phyloP scores from a whole-genome alignment of 164 flowering plant species.

The Vitis rupestris region DNA sequence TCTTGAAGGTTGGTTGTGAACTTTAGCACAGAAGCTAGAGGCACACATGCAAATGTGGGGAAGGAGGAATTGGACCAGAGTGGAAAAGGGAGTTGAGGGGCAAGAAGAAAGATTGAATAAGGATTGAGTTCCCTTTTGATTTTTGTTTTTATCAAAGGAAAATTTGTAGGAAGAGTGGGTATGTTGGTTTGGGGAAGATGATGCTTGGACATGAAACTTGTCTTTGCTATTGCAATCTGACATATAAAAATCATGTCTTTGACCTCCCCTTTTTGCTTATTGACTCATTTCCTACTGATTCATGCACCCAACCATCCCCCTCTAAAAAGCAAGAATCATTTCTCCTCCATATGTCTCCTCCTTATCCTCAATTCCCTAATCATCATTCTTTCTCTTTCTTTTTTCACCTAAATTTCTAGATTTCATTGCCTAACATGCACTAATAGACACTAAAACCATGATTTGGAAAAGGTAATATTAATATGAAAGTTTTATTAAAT shows the following conservation, averaged over 20 bases:
- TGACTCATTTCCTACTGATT: background rate
- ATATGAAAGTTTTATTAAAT: too few species aligned
- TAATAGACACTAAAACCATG: too few species aligned
- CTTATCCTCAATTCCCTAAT: slow-evolving; percentile 6
- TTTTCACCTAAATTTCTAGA: background rate
- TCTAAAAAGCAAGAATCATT: background rate
- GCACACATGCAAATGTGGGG: too few species aligned
- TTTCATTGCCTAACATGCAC: too few species aligned
- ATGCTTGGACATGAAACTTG: background rate
- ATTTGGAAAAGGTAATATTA: too few species aligned
- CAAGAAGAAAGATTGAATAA: too few species aligned
- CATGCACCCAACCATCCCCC: slow-evolving; percentile 11
- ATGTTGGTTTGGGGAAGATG: slow-evolving; percentile 2
- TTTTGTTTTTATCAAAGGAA: too few species aligned
- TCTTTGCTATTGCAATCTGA: slow-evolving; percentile 5
- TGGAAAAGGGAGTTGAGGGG: too few species aligned
- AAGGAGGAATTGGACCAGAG: too few species aligned
- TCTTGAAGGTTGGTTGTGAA: too few species aligned
- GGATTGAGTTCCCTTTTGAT: too few species aligned
- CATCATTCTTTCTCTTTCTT: background rate
- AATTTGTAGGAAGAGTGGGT: background rate
- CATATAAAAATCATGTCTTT: slow-evolving; percentile 10
- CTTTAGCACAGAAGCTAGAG: too few species aligned
- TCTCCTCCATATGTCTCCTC: background rate
- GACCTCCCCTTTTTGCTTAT: slow-evolving; percentile 1